Base-by-base conservation (phyloP, 148 eudicot genomes). In the Vaccinium darrowii region DNA sequence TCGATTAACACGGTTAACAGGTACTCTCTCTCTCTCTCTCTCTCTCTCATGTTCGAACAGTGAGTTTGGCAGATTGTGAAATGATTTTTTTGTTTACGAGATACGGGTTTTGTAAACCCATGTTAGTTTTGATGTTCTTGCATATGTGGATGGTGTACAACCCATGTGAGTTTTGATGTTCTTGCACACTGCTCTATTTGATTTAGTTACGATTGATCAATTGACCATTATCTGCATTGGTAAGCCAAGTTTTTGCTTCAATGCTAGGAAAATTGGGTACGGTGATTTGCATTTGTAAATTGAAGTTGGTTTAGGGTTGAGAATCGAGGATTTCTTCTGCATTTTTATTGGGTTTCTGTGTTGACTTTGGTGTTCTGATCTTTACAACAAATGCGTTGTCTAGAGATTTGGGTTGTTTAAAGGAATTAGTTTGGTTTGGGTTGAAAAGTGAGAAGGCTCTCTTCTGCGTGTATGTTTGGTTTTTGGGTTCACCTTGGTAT, bases 271-370 rank as follows among this genome's bases (percentile, higher is more conserved):
- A 36, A 54, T 74, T 36, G 13, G 25, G 50, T 10, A 8, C 27
- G 30, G 16, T 51, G 76, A 27, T 69, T 9, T 82, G 76, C 33
- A 67, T 30, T 51, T 12, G 77, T 69, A 69, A 69, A 25, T 65
- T 82, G 84, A 51, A 30, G 74, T 49, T 82, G 27, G 62, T 15
- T 82, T 62, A 23, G 52, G 36, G 84, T 23, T 82, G 19, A 23
- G 18, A 8, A 52, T 39, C 10, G 77, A 73, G 50, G 47, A 25
- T 15, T 69, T 13, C 51, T 63, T 23, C 75, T 81, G 65, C 49
- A 30, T 79, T 27, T 33, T 56, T 25, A 6, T 16, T 33, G 82
- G 18, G 63, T 43, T 25, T 33, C 19, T 67, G 21, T 23, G 58
- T 49, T 39, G 47, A 0, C 25, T 72, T 65, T 30, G 67, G 30